Conservation (phyloP, 495 filamentous ascomycete genomes). For the Aspergillus ostianus region DNA sequence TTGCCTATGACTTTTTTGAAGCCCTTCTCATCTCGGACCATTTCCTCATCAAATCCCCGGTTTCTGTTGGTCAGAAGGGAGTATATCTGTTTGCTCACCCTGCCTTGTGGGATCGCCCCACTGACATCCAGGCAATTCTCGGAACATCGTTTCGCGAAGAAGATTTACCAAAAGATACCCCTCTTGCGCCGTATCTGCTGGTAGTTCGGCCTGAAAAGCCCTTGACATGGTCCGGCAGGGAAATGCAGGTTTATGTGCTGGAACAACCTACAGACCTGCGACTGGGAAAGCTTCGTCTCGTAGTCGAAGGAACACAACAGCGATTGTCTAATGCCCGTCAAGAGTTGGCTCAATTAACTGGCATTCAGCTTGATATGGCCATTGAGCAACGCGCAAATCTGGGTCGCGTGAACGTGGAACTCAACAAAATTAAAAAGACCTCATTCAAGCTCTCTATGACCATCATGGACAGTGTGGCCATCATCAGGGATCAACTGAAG, state of each 20-base stretch:
- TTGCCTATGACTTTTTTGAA: slow-evolving; percentile 72
- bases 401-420: slow-evolving; percentile 81
- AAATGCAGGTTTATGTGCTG: slow-evolving; percentile 65
- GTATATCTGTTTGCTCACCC: slow-evolving; percentile 85
- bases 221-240: slow-evolving; percentile 78
- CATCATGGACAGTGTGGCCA: slow-evolving; percentile 98
- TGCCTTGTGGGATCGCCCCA: slow-evolving; percentile 65
- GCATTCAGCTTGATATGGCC: slow-evolving; percentile 79
- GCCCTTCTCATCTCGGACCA: slow-evolving; percentile 81
- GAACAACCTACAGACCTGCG: slow-evolving; percentile 84
- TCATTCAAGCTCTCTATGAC: slow-evolving; percentile 97
- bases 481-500: slow-evolving; percentile 71
- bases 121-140: slow-evolving; percentile 80
- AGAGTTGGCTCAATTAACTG: slow-evolving; percentile 71
- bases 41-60: slow-evolving; percentile 65
- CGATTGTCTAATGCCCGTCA: slow-evolving; percentile 74
- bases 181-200: slow-evolving; percentile 72
- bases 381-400: slow-evolving; percentile 92
- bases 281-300: slow-evolving; percentile 78
- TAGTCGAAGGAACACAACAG: slow-evolving; percentile 82
- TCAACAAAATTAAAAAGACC: slow-evolving; percentile 94
- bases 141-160: slow-evolving; percentile 85
- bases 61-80: slow-evolving; percentile 62
- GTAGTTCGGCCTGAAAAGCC: slow-evolving; percentile 79
- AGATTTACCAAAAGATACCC: slow-evolving; percentile 64